Evolutionary conservation across 2,329 filamentous ascomycete species (phyloP).

Genomic region (Paracoccidioides lutzii): DNA sequence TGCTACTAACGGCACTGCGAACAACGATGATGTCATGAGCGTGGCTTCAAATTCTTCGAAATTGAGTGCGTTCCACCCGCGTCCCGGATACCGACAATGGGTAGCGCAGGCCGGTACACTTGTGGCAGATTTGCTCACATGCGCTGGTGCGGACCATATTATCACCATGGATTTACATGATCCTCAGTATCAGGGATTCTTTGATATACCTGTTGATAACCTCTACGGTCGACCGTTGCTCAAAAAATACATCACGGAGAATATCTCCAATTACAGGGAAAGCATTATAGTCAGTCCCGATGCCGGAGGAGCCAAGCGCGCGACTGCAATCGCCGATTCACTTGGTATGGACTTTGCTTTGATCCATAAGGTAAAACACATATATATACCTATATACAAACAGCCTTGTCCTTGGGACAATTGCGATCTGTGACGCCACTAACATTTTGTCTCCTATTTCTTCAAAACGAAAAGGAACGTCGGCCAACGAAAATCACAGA

Average conservation of each 20-base stretch:
- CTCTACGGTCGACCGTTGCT: slow-evolving; percentile 56
- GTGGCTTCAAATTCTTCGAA: slow-evolving; percentile 38
- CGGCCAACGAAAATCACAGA: slow-evolving; percentile 78
- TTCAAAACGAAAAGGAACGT: slow-evolving; percentile 52
- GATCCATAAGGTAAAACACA: slow-evolving; percentile 73
- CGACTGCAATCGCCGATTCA: slow-evolving; percentile 86
- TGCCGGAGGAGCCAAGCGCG: slow-evolving; percentile 89
- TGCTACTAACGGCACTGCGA: slow-evolving; percentile 41
- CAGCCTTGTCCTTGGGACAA: no score
- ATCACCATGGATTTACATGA: slow-evolving; percentile 98
- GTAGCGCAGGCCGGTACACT: slow-evolving; percentile 93
- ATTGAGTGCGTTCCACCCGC: slow-evolving; percentile 57
- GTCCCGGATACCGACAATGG: slow-evolving; percentile 96
- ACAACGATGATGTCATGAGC: slow-evolving; percentile 50
- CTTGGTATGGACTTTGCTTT: slow-evolving; percentile 91
- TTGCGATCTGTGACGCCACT: no score
- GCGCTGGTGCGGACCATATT: slow-evolving; percentile 88
- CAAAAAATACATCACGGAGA: slow-evolving; percentile 58
- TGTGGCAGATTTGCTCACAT: slow-evolving; percentile 85
- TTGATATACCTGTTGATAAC: slow-evolving; percentile 97
- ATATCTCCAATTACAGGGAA: slow-evolving; percentile 71
- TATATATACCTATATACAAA: slow-evolving; percentile 8
- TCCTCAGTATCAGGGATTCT: slow-evolving; percentile 95
- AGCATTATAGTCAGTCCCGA: slow-evolving; percentile 93
- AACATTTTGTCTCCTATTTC: neutral